Evolutionary conservation across 2,329 filamentous ascomycete species (phyloP).

Genomic region (Fusarium sp.): DNA sequence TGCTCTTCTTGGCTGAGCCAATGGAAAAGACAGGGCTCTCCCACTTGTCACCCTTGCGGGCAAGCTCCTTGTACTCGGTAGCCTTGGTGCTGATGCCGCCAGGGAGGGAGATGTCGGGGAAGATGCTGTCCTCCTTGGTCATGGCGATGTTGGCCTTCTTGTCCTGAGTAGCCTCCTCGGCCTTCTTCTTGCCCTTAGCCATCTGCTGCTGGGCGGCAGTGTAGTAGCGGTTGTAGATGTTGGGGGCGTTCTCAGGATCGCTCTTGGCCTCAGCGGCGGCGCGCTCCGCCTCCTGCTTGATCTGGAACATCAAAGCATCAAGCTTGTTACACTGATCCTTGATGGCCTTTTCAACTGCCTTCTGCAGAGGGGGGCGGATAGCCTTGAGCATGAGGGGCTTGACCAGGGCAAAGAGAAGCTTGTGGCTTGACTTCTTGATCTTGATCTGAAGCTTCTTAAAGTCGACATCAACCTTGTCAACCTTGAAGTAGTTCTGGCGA

Average conservation of each 20-base stretch:
- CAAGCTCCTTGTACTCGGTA: conserved; percentile 90
- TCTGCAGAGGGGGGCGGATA: conserved; percentile 85
- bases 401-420: conserved; percentile 85
- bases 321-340: conserved; percentile 82
- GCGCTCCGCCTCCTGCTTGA: conserved; percentile 86
- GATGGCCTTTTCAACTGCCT: conserved; percentile 90
- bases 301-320: conserved; percentile 78
- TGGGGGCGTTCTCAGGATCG: conserved; percentile 79
- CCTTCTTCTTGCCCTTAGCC: conserved; percentile 83
- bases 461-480: conserved; percentile 87
- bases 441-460: conserved; percentile 88
- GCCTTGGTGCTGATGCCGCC: conserved; percentile 90
- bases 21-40: conserved; percentile 94
- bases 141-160: conserved; percentile 72
- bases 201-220: conserved; percentile 79
- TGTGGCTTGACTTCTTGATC: conserved; percentile 94
- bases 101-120: conserved; percentile 87
- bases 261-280: conserved; percentile 67
- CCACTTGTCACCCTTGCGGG: conserved; percentile 91
- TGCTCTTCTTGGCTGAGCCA: conserved; percentile 79
- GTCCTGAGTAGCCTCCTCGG: conserved; percentile 68
- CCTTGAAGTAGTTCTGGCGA: conserved; percentile 89
- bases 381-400: conserved; percentile 89
- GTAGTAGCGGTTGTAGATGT: conserved; percentile 89
- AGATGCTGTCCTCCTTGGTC: conserved; percentile 85